phyloP scores from a whole-genome alignment of 306 rosid genomes.

The Quercus aquifolioides region DNA sequence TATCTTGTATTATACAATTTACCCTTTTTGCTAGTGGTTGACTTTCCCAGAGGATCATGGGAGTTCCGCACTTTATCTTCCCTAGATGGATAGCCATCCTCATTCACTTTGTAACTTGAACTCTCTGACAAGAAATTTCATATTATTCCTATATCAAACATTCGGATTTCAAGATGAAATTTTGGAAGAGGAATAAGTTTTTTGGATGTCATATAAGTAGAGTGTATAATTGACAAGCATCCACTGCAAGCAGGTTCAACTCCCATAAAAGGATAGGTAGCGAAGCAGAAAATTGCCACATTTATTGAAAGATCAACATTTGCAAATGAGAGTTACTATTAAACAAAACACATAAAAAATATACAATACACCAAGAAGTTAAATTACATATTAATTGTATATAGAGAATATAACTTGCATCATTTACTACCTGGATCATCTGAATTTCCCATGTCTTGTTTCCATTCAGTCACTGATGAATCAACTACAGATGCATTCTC shows the following conservation, averaged over 20 bases:
- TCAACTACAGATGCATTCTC: constrained; percentile 70
- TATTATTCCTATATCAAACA: constrained; percentile 9
- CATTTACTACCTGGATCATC: constrained; percentile 52
- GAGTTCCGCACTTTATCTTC: constrained; percentile 35
- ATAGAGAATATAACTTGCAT: neutral
- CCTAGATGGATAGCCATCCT: constrained; percentile 34
- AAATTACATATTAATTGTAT: neutral
- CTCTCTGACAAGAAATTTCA: constrained; percentile 47
- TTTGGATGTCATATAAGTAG: neutral
- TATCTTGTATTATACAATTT: constrained; percentile 42
- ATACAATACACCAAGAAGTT: neutral
- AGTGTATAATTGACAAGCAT: neutral
- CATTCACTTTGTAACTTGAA: constrained; percentile 47
- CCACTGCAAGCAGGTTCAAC: neutral
- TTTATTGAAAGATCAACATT: neutral
- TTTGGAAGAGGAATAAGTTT: neutral
- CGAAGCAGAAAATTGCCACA: neutral
- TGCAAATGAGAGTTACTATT: neutral
- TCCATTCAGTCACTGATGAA: constrained; percentile 63
- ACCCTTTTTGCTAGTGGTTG: constrained; percentile 38
- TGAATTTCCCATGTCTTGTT: constrained; percentile 51
- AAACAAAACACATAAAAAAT: neutral
- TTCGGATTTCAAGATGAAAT: neutral
- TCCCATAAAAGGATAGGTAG: too few species aligned
- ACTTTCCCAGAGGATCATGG: constrained; percentile 31